Conservation (phyloP, 148 eudicot species). For the Pouteria glomerata region DNA sequence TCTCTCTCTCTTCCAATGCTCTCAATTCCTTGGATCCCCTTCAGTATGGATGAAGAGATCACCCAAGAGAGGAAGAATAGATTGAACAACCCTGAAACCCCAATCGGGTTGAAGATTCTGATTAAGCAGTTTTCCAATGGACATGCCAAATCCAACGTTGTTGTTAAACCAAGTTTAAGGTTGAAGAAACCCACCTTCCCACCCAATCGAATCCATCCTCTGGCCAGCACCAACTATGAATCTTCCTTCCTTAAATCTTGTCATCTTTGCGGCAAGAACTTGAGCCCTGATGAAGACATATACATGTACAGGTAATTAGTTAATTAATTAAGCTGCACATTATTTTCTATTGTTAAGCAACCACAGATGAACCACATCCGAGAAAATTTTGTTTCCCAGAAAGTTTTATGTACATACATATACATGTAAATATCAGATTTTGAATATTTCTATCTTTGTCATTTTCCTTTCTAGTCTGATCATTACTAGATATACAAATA, state of each 20-base stretch:
- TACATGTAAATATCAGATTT: too few relatives aligned
- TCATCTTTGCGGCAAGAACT: conserved; percentile 31
- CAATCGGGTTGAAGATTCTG: conserved; percentile 12
- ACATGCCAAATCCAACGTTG: conserved; percentile 1
- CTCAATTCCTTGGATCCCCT: not conserved
- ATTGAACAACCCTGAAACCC: not conserved
- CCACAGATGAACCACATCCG: too few relatives aligned
- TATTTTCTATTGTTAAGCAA: too few relatives aligned
- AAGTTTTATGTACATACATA: too few relatives aligned
- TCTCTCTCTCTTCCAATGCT: conserved; percentile 7
- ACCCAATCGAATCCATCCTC: conserved; percentile 7
- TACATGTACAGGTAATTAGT: conserved; percentile 52
- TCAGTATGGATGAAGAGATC: not conserved
- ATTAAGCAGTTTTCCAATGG: conserved; percentile 1
- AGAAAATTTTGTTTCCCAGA: too few relatives aligned
- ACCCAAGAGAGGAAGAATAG: not conserved
- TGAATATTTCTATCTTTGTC: too few relatives aligned
- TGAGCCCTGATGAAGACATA: conserved; percentile 41
- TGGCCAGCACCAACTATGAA: not conserved
- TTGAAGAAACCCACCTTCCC: conserved; percentile 2
- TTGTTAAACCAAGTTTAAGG: conserved; percentile 4
- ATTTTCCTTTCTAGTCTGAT: too few relatives aligned
- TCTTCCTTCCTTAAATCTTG: conserved; percentile 35
- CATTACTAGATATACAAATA: too few relatives aligned
- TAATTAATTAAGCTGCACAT: not conserved